Evolutionary conservation across 225 moss, liverwort and hornwort species (phyloP), one percentile per base, ranked within the genome.

Genomic region (Bryum argenteum): DNA sequence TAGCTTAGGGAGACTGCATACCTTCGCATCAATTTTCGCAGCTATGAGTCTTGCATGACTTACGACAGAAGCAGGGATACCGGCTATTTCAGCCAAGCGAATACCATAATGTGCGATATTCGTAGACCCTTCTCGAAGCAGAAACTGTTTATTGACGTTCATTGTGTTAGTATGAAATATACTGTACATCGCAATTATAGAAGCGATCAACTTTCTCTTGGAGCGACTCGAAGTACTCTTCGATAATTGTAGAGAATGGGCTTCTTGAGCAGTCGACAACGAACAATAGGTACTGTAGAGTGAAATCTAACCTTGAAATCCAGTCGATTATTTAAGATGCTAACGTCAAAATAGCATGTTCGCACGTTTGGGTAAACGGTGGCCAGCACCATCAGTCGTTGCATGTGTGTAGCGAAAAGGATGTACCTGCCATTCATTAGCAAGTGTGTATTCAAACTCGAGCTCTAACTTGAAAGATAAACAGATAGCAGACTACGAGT

Each of bases 381-480:
- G 71, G 91, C 78, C 22, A 97, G 82, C 61, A 92, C 88, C 39
- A 83, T 80, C 61, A 97, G 72, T 44, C 87, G 78, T 71, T 94
- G 91, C 86, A 97, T 83, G 53, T 97, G 97, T 26, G 94, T 94
- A 45, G 97, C 97, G 73, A 94, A 94, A 74, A 94, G 88, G n/a
- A 89, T 82, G 54, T 89, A 91, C n/a, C 95, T 96, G 89, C 54
- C 48, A 6, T 64, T 63, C 21, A 71, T 70, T 17, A 61, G 51
- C 19, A 33, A 53, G 18, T 79, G 55, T 76, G 61, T 23, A 8
- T 70, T 68, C 18, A 22, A 63, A 45, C 39, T 17, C 24, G 51
- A 39, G 18, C 57, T 71, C 61, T n/a, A n/a, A n/a, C n/a, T 68
- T 33, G 56, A 68, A 72, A 63, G 63, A 42, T 62, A n/a, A 63